Percentiles rank a stretch among this genome's conserved stretches.
Conservation (phyloP, 2,329 filamentous ascomycete species). For the Diatrype stigma region DNA sequence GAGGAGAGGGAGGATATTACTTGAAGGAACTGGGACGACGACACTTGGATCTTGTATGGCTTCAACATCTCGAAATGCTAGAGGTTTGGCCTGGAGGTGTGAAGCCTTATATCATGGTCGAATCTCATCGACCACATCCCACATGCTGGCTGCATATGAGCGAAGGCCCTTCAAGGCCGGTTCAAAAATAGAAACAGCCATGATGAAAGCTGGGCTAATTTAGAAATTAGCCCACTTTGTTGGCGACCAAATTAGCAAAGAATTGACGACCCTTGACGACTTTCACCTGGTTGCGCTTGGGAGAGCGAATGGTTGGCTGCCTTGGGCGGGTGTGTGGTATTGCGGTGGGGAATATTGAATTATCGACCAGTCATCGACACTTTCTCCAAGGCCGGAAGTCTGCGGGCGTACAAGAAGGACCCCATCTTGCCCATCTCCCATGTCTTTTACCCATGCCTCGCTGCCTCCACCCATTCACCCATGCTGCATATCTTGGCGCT, state of each 20-base stretch:
- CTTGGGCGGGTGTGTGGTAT: not conserved
- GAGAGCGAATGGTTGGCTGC: not conserved
- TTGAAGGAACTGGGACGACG: slow-evolving; percentile 41
- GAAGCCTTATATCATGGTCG: slow-evolving; percentile 57
- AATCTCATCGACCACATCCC: slow-evolving; percentile 33
- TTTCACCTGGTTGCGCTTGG: not conserved
- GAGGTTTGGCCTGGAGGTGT: slow-evolving; percentile 40
- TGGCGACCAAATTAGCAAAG: slow-evolving; percentile 1
- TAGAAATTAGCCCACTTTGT: not conserved
- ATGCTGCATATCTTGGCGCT: not conserved
- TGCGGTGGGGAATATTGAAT: not conserved
- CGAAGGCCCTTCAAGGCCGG: not conserved
- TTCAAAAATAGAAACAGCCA: slow-evolving; percentile 1
- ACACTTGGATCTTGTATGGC: slow-evolving; percentile 46
- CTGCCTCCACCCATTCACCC: too few species aligned
- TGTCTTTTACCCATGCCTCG: too few species aligned
- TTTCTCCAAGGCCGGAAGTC: not conserved
- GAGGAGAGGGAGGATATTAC: slow-evolving; percentile 32
- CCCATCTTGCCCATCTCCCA: not conserved
- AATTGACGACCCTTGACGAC: too few species aligned
- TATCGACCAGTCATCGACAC: not conserved
- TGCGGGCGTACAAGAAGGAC: not conserved
- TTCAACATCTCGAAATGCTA: slow-evolving; percentile 39
- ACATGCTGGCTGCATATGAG: not conserved
- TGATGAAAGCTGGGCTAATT: not conserved